Percentiles rank a stretch among this genome's conserved stretches.
Evolutionary conservation across 768 basidiomycete genomes (phyloP).

Genomic region (Termitomyces sp.): DNA sequence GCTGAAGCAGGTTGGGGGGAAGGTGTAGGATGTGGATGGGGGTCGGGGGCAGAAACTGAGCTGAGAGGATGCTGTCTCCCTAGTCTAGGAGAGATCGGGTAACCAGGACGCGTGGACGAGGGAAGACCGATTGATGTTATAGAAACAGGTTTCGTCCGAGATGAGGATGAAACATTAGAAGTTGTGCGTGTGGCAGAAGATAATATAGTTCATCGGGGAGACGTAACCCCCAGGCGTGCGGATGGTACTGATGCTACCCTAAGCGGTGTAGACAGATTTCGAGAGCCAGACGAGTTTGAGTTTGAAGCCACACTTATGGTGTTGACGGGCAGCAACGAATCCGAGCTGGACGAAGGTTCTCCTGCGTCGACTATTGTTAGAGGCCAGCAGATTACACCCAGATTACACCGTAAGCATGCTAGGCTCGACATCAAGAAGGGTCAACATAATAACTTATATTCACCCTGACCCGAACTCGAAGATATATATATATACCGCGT

Average conservation of each 20-base stretch:
- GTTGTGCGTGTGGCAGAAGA: constrained; percentile 9
- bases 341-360: constrained; percentile 24
- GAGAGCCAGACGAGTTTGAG: constrained; percentile 9
- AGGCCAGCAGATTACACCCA: no score
- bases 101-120: constrained; percentile 27
- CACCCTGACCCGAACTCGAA: no score
- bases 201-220: constrained; percentile 19
- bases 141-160: constrained; percentile 35
- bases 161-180: constrained; percentile 17
- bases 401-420: no score
- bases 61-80: constrained; percentile 30
- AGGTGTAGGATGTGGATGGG: constrained; percentile 66
- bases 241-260: constrained; percentile 3
- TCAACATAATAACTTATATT: no score
- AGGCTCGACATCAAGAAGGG: no score
- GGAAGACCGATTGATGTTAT: constrained; percentile 24
- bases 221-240: constrained; percentile 11
- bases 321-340: constrained; percentile 17
- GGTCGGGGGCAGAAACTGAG: constrained; percentile 42
- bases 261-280: neutral
- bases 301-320: constrained; percentile 15
- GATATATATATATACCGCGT: no score
- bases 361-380: constrained; percentile 23
- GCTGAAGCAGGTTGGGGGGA: constrained; percentile 64
- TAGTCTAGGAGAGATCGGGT: constrained; percentile 42